Conservation (phyloP, 2,329 filamentous ascomycete genomes). For the Passalora sequoiae region DNA sequence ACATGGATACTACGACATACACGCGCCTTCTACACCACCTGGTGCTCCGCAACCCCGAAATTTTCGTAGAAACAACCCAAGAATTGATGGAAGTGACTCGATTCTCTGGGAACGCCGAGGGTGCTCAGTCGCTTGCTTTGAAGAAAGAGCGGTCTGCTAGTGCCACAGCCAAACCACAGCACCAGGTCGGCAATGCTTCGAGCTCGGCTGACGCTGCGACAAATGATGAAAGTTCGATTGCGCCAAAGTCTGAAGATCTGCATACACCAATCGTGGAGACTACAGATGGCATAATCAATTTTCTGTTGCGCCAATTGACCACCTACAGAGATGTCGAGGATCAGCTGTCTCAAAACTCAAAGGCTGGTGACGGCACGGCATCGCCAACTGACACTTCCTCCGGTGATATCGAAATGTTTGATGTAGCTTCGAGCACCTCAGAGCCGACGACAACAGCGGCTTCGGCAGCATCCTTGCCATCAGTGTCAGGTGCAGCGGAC, state of each 20-base stretch:
- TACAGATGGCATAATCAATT: conserved; percentile 91
- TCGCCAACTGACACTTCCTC: conserved; percentile 34
- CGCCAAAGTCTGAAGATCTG: conserved; percentile 59
- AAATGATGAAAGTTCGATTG: conserved; percentile 28
- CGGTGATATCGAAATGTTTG: conserved; percentile 50
- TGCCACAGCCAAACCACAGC: conserved; percentile 22
- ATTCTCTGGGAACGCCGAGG: conserved; percentile 51
- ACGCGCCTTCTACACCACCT: conserved; percentile 72
- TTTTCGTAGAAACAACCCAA: conserved; percentile 83
- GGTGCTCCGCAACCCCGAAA: conserved; percentile 71
- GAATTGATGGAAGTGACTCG: conserved; percentile 71
- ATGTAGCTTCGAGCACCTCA: no score
- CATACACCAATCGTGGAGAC: conserved; percentile 86
- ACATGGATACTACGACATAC: conserved; percentile 66
- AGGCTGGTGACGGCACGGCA: conserved; percentile 36
- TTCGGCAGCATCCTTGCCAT: conserved; percentile 10
- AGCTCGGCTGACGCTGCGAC: conserved; percentile 3
- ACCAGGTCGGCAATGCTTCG: background rate
- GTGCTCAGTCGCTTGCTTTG: conserved; percentile 49
- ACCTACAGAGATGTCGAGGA: conserved; percentile 92
- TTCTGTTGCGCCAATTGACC: conserved; percentile 83
- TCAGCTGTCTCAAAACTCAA: conserved; percentile 53
- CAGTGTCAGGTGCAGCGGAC: conserved; percentile 47
- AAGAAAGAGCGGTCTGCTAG: conserved; percentile 39
- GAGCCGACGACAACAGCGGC: no score